These are phyloP conservation scores for Fusarium equiseti DNA, from an alignment of 2,329 filamentous ascomycete species.

Conservation along the genomic window DNA sequence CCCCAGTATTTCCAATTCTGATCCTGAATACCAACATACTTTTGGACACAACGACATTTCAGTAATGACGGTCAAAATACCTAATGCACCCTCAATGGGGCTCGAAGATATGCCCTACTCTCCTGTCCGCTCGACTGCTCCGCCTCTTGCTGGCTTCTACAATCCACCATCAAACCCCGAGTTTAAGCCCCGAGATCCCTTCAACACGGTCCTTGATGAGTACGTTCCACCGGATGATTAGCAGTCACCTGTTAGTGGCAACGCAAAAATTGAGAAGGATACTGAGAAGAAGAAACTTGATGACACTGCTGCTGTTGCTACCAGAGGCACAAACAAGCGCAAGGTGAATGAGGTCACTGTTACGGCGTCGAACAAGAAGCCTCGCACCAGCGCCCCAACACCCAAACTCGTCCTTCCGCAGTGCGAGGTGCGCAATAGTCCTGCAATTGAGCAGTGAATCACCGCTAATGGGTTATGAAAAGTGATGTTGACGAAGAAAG, in stretches of 20 bases:
- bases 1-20: background rate
- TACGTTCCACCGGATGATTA: background rate
- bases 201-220: background rate
- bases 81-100: background rate
- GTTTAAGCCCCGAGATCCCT: background rate
- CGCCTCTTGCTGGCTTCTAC: background rate
- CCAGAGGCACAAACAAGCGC: slow-evolving; percentile 11
- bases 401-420: slow-evolving; percentile 1
- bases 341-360: slow-evolving; percentile 1
- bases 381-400: background rate
- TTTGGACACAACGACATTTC: background rate
- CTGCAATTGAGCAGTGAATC: background rate
- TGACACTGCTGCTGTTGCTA: background rate
- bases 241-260: background rate
- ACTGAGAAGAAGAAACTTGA: background rate
- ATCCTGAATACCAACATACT: background rate
- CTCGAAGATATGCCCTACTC: slow-evolving; percentile 9
- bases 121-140: background rate
- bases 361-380: slow-evolving; percentile 12
- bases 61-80: background rate
- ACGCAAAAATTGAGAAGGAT: background rate
- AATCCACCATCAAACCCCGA: background rate
- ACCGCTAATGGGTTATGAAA: background rate
- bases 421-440: background rate
- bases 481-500: background rate